These are phyloP conservation scores for Podochytrium sp. DNA, from an alignment of 192 early-diverging fungal species.

Conservation along the genomic window DNA sequence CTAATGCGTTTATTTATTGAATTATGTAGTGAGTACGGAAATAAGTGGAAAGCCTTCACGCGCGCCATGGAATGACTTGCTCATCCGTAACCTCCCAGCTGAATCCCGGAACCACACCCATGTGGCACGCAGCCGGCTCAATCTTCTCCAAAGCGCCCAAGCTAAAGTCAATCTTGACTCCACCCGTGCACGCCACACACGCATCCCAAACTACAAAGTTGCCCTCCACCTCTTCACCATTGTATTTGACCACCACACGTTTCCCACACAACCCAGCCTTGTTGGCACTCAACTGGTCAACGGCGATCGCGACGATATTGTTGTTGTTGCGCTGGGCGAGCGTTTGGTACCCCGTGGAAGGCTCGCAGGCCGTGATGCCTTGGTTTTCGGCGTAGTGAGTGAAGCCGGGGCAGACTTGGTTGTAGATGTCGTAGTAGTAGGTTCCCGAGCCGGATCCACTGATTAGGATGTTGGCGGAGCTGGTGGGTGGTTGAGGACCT, in stretches of 20 bases:
- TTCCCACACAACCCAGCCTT: slow-evolving; percentile 23
- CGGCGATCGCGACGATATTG: slow-evolving; percentile 11
- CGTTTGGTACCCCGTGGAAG: neutral
- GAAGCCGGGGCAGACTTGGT: neutral
- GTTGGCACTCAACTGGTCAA: slow-evolving; percentile 16
- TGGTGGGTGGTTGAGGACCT: neutral
- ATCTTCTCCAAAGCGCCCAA: neutral
- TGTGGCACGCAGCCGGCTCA: neutral
- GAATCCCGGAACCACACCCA: slow-evolving; percentile 3
- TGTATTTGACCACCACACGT: slow-evolving; percentile 4
- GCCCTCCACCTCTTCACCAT: neutral
- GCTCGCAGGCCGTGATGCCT: slow-evolving; percentile 15
- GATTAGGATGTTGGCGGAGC: slow-evolving; percentile 14
- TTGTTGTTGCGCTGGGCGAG: slow-evolving; percentile 7
- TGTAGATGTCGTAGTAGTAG: slow-evolving; percentile 8
- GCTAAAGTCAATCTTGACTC: slow-evolving; percentile 11
- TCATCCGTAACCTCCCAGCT: slow-evolving; percentile 18
- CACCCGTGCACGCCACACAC: slow-evolving; percentile 12
- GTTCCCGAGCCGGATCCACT: slow-evolving; percentile 1
- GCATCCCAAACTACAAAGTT: slow-evolving; percentile 21
- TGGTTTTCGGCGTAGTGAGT: neutral
- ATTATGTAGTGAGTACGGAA: too few species aligned
- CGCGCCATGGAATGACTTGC: slow-evolving; percentile 6
- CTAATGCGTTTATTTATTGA: too few species aligned
- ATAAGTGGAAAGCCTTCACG: too few species aligned